Evolutionary conservation across 2,329 filamentous ascomycete species (phyloP).

Genomic region (Monosporascus sp.): DNA sequence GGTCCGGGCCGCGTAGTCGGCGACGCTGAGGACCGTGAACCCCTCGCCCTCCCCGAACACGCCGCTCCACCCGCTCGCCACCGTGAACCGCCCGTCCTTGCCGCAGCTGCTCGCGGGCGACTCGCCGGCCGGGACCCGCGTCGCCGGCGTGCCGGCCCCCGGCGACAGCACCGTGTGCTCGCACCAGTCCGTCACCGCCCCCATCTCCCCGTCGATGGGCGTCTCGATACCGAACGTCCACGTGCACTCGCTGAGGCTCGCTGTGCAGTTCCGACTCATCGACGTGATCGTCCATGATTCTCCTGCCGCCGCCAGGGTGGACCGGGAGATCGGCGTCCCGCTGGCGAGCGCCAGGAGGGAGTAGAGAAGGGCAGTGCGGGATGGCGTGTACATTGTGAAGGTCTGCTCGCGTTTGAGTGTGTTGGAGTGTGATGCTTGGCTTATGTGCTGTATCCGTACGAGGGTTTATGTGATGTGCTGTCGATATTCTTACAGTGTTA

Average conservation of each 20-base stretch:
- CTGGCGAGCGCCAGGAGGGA: conserved; percentile 1
- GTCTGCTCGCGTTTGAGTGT: too few species aligned
- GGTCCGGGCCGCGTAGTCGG: conserved; percentile 35
- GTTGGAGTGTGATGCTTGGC: too few species aligned
- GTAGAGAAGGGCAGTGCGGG: conserved; percentile 15
- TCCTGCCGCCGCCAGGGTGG: conserved; percentile 14
- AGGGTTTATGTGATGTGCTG: too few species aligned
- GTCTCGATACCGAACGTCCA: conserved; percentile 38
- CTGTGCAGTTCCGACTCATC: conserved; percentile 33
- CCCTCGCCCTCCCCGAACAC: conserved; percentile 30
- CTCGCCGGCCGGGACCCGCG: conserved; percentile 5
- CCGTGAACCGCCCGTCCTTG: conserved; percentile 33
- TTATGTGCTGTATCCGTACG: too few species aligned
- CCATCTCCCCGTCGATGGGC: conserved; percentile 15
- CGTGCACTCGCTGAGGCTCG: conserved; percentile 29
- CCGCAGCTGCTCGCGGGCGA: conserved; percentile 28
- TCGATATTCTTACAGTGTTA: too few species aligned
- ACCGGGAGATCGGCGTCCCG: conserved; percentile 11
- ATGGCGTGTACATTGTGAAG: too few species aligned
- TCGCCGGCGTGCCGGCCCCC: too few species aligned
- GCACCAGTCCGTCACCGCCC: neutral
- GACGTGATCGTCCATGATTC: conserved; percentile 35
- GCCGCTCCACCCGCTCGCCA: conserved; percentile 16
- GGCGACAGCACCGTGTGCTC: too few species aligned
- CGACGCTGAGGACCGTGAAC: conserved; percentile 50